Evolutionary conservation across 768 basidiomycete species (phyloP).

Genomic region (Fomitopsis pulvina): DNA sequence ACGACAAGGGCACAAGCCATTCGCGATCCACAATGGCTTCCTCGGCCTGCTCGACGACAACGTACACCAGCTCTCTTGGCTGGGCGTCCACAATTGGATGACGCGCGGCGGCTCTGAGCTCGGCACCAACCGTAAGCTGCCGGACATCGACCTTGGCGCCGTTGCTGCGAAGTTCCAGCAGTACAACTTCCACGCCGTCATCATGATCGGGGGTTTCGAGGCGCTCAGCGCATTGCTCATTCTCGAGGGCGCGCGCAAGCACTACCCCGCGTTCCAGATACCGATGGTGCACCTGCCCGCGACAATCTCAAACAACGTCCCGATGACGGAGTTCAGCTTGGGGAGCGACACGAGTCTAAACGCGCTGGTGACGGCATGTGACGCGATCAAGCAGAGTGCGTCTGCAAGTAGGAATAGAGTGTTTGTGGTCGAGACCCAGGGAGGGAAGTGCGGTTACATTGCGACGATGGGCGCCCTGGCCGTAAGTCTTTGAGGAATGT

Average conservation of each 20-base stretch:
- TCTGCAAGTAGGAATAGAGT: slow-evolving; percentile 93
- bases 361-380: slow-evolving; percentile 94
- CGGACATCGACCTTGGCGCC: slow-evolving; percentile 79
- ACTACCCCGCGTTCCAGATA: slow-evolving; percentile 90
- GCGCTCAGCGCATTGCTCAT: slow-evolving; percentile 76
- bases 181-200: slow-evolving; percentile 66
- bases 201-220: slow-evolving; percentile 96
- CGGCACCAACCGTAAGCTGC: slow-evolving; percentile 89
- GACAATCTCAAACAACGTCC: slow-evolving; percentile 97
- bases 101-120: slow-evolving; percentile 95
- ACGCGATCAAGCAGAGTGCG: slow-evolving; percentile 98
- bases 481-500: slow-evolving; percentile 41
- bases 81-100: slow-evolving; percentile 95
- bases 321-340: slow-evolving; percentile 91
- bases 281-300: slow-evolving; percentile 96
- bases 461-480: slow-evolving; percentile 94
- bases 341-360: slow-evolving; percentile 98
- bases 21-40: slow-evolving; percentile 95
- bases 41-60: slow-evolving; percentile 89
- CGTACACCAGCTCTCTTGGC: slow-evolving; percentile 84
- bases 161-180: slow-evolving; percentile 91
- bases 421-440: slow-evolving; percentile 97
- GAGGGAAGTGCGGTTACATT: slow-evolving; percentile 93
- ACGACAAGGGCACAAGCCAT: slow-evolving; percentile 86
- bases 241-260: slow-evolving; percentile 71